A percentile compares a stretch with the other conserved stretches of the same genome.
Evolutionary conservation across 176 grass and related monocot species (phyloP).

Genomic region (Alopecurus myosuroides): DNA sequence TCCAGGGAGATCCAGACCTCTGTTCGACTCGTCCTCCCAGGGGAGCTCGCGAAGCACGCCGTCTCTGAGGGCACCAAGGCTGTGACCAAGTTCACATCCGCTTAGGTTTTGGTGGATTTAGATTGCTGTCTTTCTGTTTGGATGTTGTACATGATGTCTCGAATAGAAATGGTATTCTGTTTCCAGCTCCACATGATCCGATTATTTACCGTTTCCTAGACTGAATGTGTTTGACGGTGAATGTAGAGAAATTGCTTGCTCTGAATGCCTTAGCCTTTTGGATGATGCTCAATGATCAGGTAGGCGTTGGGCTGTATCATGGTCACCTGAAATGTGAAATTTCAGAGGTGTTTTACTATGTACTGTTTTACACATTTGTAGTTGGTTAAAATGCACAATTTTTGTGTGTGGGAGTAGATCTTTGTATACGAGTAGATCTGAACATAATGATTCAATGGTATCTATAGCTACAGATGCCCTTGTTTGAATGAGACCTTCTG

Average conservation of each 20-base stretch:
- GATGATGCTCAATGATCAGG: no score
- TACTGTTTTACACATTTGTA: no score
- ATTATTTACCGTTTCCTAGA: background rate
- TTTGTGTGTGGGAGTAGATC: no score
- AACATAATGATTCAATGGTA: no score
- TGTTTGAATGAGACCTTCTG: no score
- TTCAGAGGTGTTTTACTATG: no score
- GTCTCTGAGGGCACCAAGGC: background rate
- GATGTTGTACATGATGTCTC: background rate
- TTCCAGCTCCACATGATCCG: background rate
- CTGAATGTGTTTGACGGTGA: background rate
- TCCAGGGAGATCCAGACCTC: slow-evolving; percentile 58
- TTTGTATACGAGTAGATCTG: no score
- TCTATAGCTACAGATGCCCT: no score
- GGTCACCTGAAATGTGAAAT: no score
- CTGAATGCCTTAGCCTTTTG: no score
- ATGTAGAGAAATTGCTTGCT: background rate
- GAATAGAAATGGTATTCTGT: background rate
- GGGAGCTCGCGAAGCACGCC: slow-evolving; percentile 39
- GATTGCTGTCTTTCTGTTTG: background rate
- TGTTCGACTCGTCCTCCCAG: slow-evolving; percentile 58
- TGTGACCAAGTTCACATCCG: background rate
- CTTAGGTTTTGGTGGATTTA: background rate
- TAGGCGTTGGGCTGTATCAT: no score
- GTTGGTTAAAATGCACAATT: no score